These are phyloP conservation scores for Hydrangea macrophylla DNA, from an alignment of 148 eudicot species.

Conservation along the genomic window DNA sequence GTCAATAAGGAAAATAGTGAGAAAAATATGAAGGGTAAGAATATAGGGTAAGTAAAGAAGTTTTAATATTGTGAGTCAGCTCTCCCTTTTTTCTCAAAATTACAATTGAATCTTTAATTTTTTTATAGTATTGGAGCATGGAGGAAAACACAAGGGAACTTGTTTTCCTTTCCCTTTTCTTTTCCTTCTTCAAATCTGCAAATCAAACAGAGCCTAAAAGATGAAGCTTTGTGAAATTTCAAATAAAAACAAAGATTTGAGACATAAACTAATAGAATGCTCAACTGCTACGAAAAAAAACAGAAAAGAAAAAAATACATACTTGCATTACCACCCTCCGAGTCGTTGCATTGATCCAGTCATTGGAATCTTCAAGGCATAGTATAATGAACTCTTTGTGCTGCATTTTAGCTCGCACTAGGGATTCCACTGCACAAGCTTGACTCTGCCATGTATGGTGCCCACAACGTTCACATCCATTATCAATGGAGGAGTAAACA, in stretches of 20 bases:
- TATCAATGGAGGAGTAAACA: neutral
- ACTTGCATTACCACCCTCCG: constrained; percentile 99
- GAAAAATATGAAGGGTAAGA: no score
- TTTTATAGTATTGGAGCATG: no score
- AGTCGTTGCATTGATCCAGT: constrained; percentile 96
- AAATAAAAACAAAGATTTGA: neutral
- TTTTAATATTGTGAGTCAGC: no score
- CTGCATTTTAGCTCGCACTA: constrained; percentile 98
- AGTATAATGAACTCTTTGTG: constrained; percentile 87
- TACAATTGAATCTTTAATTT: no score
- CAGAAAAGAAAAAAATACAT: constrained; percentile 32
- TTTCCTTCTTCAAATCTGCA: no score
- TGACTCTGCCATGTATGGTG: constrained; percentile 56
- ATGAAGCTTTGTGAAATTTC: neutral
- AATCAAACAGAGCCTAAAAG: no score
- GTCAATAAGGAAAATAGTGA: no score
- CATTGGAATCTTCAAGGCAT: constrained; percentile 97
- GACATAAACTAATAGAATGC: neutral
- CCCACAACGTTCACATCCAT: constrained; percentile 8
- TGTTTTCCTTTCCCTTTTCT: no score
- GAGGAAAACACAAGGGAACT: no score
- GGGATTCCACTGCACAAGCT: constrained; percentile 91
- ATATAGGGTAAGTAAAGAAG: no score
- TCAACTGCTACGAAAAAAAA: neutral
- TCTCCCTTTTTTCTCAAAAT: no score